Evolutionary conservation across 352 stramenopile genomes (phyloP).

Genomic region (Peronospora tabacina): DNA sequence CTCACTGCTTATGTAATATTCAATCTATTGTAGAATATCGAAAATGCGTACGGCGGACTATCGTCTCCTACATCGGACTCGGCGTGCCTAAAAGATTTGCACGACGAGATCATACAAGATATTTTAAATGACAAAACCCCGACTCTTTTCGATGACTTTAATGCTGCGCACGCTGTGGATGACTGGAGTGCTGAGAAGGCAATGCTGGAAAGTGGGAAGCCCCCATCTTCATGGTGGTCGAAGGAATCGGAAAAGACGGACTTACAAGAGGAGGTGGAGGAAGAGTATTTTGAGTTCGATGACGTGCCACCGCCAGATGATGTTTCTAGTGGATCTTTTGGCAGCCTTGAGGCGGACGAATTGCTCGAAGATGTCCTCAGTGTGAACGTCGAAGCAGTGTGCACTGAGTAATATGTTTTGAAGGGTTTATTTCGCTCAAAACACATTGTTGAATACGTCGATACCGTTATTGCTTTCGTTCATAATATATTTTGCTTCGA

Average conservation of each 20-base stretch:
- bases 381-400: slow-evolving; percentile 39
- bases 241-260: slow-evolving; percentile 2
- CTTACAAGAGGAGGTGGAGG: slow-evolving; percentile 2
- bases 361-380: slow-evolving; percentile 51
- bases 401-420: slow-evolving; percentile 13
- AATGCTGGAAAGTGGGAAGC: slow-evolving; percentile 33
- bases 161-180: slow-evolving; percentile 12
- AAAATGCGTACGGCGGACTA: slow-evolving; percentile 63
- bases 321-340: slow-evolving; percentile 22
- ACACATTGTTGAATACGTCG: slow-evolving; percentile 1
- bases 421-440: slow-evolving; percentile 9
- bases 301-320: slow-evolving; percentile 40
- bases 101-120: slow-evolving; percentile 46
- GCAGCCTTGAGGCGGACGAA: slow-evolving; percentile 24
- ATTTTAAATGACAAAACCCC: slow-evolving; percentile 38
- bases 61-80: slow-evolving; percentile 27
- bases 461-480: slow-evolving; percentile 1
- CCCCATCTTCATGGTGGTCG: slow-evolving; percentile 48
- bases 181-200: slow-evolving; percentile 32
- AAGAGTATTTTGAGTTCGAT: slow-evolving; percentile 17
- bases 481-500: slow-evolving; percentile 11
- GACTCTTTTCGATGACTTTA: slow-evolving; percentile 44
- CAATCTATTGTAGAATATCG: slow-evolving; percentile 42
- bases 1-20: slow-evolving; percentile 1
- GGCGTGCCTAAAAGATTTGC: slow-evolving; percentile 37